Conservation (phyloP, 176 grass and related monocot genomes). For the Oryza nivara region DNA sequence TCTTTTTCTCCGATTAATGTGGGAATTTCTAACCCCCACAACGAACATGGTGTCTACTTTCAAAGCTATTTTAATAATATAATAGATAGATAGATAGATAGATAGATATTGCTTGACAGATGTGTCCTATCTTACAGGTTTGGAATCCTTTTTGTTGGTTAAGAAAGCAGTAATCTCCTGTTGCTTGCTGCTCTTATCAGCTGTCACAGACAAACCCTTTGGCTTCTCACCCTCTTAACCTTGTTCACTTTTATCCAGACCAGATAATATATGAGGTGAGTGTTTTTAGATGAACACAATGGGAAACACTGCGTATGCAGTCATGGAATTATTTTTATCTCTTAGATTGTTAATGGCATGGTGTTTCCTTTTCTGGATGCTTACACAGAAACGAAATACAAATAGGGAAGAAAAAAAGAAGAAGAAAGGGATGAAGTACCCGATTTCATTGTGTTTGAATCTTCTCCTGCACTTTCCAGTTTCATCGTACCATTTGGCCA, state of each 20-base stretch:
- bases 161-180: not conserved
- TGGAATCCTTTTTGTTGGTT: not conserved
- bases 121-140: not conserved
- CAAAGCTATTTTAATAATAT: too few species aligned
- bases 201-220: not conserved
- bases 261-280: not conserved
- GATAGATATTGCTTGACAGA: not conserved
- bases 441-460: not conserved
- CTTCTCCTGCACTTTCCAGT: not conserved
- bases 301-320: constrained; percentile 27
- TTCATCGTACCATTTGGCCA: not conserved
- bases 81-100: too few species aligned
- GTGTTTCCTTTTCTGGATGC: constrained; percentile 7
- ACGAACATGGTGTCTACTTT: too few species aligned
- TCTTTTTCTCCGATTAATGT: too few species aligned
- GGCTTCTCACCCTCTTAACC: not conserved
- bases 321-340: constrained; percentile 7
- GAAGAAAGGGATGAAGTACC: not conserved
- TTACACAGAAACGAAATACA: not conserved
- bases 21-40: too few species aligned
- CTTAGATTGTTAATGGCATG: not conserved
- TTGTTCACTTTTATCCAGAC: not conserved
- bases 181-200: not conserved
- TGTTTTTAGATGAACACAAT: not conserved
- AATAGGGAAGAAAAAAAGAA: too few species aligned